Evolutionary conservation across 768 basidiomycete species (phyloP).

Genomic region (Nidularia sp.): DNA sequence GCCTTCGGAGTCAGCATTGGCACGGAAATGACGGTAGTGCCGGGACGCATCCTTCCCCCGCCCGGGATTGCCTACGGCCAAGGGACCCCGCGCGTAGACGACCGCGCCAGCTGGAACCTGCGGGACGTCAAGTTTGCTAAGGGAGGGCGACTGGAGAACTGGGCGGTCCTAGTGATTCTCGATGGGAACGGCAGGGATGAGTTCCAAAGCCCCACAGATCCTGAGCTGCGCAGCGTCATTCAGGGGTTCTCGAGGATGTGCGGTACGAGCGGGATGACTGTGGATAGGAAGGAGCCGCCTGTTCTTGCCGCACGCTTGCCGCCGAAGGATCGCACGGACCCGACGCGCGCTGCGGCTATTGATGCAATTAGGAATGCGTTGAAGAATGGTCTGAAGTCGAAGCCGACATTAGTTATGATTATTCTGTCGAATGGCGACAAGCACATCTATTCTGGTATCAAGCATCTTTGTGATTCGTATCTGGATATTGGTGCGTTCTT

Average conservation of each 20-base stretch:
- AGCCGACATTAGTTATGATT: conserved; percentile 59
- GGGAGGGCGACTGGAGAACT: conserved; percentile 53
- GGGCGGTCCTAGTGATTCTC: conserved; percentile 66
- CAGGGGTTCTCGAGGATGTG: conserved; percentile 63
- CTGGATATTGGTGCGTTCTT: conserved; percentile 50
- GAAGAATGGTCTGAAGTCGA: conserved; percentile 26
- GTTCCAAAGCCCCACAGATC: conserved; percentile 51
- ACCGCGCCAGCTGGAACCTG: conserved; percentile 78
- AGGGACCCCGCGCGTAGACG: conserved; percentile 40
- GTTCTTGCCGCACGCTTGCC: conserved; percentile 44
- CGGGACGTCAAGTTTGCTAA: conserved; percentile 57
- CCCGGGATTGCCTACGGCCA: conserved; percentile 61
- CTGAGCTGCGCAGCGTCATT: conserved; percentile 40
- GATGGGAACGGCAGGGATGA: conserved; percentile 58
- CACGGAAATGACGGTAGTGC: conserved; percentile 63
- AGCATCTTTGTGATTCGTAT: conserved; percentile 63
- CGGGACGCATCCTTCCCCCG: conserved; percentile 61
- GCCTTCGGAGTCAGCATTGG: conserved; percentile 64
- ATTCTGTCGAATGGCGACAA: conserved; percentile 70
- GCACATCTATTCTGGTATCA: conserved; percentile 72
- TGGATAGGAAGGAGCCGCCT: conserved; percentile 31
- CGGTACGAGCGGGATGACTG: conserved; percentile 54
- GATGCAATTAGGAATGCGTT: conserved; percentile 35
- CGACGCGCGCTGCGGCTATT: conserved; percentile 49
- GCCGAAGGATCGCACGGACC: conserved; percentile 45